phyloP scores from a whole-genome alignment of 176 grass and related monocot genomes.

The Oryza nivara region DNA sequence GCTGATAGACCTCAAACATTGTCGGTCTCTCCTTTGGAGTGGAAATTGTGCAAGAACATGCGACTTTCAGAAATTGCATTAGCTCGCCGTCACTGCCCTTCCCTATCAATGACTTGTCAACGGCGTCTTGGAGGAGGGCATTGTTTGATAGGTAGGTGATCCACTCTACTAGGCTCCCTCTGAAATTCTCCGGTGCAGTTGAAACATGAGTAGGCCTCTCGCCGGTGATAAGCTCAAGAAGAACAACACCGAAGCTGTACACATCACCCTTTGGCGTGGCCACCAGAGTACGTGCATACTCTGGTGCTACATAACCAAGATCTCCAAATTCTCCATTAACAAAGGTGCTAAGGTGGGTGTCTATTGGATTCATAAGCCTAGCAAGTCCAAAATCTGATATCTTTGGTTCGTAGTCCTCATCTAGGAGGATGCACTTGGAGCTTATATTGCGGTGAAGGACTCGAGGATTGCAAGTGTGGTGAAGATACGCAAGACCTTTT shows the following conservation, averaged over 20 bases:
- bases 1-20: slow-evolving; percentile 96
- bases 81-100: slow-evolving; percentile 57
- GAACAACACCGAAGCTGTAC: slow-evolving; percentile 81
- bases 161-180: slow-evolving; percentile 79
- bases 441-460: slow-evolving; percentile 93
- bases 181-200: slow-evolving; percentile 69
- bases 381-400: slow-evolving; percentile 94
- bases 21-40: slow-evolving; percentile 79
- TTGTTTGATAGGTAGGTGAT: slow-evolving; percentile 70
- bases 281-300: slow-evolving; percentile 70
- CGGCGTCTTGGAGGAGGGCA: slow-evolving; percentile 53
- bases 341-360: slow-evolving; percentile 94
- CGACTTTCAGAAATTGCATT: slow-evolving; percentile 81
- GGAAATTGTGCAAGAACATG: slow-evolving; percentile 61
- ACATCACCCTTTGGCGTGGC: slow-evolving; percentile 86
- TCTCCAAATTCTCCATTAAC: slow-evolving; percentile 88
- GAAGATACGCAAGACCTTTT: slow-evolving; percentile 83
- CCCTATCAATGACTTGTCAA: slow-evolving; percentile 71
- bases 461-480: slow-evolving; percentile 89
- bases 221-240: slow-evolving; percentile 77
- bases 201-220: slow-evolving; percentile 87
- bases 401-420: slow-evolving; percentile 72
- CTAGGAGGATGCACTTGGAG: slow-evolving; percentile 88
- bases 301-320: slow-evolving; percentile 82
- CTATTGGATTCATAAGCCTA: slow-evolving; percentile 90